Base-by-base conservation (phyloP, 208 protist genomes). In the Wallacemonas sp. region DNA sequence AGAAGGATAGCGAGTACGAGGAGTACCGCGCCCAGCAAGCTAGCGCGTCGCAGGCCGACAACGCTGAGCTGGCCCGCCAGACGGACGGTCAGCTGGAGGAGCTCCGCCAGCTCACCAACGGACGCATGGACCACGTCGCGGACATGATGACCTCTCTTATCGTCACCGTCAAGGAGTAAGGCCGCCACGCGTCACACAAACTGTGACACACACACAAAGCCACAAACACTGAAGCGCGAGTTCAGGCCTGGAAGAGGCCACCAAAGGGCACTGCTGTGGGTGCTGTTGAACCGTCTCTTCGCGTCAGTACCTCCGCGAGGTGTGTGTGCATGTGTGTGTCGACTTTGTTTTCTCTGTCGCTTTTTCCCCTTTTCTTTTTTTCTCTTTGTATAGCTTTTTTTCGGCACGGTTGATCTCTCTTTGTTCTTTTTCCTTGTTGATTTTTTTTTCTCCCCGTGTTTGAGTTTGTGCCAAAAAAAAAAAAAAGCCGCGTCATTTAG, bases 1-100 rank as follows among this genome's bases (percentile, higher is more conserved):
- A 95, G 50, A 89, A 87, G 42, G 87, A 95, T 2, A 22, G 55
- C 26, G 90, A 95, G 64, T 87, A 84, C 66, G 81, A 92, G 59
- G 38, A 74, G 64, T 95, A 91, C 77, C 61, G 65, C 20, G 52
- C 32, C 26, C 79, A 88, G 67, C 79, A 92, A 70, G 59, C 70
- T 45, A 64, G 66, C 52, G 74, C 69, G 36, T 78, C 85, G 0
- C 83, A 89, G 11, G 73, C 67, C 54, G 83, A 92, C 62, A 84
- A 89, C 68, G 81, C 70, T 18, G 77, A 79, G 57, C 64, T 88
- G 31, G 70, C 74, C n/a, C 75, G 77, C 16, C 75, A 78, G 33
- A 95, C 90, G 32, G 87, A 95, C 42, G 52, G 61, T 31, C 74
- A 87, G 64, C 63, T 95, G 42, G 64, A 81, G 57, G 84, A 92